Conservation (phyloP, 1,139 yeast genomes). For the Yamadazyma oceani region DNA sequence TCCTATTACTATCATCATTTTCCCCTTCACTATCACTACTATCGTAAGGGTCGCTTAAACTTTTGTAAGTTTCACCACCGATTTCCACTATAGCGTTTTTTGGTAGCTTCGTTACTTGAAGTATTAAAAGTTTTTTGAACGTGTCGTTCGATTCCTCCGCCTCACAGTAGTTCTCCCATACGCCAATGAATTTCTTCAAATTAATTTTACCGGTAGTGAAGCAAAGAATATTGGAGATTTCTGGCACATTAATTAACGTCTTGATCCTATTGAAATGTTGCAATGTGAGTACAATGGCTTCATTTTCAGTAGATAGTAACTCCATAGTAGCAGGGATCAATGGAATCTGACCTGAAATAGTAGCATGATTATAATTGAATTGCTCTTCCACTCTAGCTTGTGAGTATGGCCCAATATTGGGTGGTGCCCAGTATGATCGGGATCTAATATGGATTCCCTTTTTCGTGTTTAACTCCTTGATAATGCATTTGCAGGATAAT, state of each 20-base stretch:
- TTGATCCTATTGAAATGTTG: slow-evolving; percentile 75
- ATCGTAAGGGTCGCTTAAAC: slow-evolving; percentile 35
- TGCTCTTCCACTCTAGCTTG: slow-evolving; percentile 62
- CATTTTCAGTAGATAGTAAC: slow-evolving; percentile 23
- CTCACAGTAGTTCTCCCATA: slow-evolving; percentile 41
- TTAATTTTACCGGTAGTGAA: slow-evolving; percentile 42
- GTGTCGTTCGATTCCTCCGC: slow-evolving; percentile 13
- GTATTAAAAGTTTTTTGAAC: slow-evolving; percentile 43
- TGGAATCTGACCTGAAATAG: slow-evolving; percentile 92
- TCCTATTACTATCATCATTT: slow-evolving; percentile 12
- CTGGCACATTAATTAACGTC: slow-evolving; percentile 46
- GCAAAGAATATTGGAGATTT: slow-evolving; percentile 52
- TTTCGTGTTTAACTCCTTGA: slow-evolving; percentile 27
- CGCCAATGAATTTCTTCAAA: slow-evolving; percentile 27
- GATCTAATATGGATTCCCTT: slow-evolving; percentile 88
- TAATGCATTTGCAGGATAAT: slow-evolving; percentile 50
- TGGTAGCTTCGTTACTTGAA: slow-evolving; percentile 65
- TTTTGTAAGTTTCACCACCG: slow-evolving; percentile 59
- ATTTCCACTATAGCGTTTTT: slow-evolving; percentile 74
- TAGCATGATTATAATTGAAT: slow-evolving; percentile 44
- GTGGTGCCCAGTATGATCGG: slow-evolving; percentile 96
- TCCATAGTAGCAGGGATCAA: slow-evolving; percentile 72
- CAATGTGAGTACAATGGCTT: slow-evolving; percentile 49
- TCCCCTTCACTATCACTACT: slow-evolving; percentile 39
- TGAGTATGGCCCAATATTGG: slow-evolving; percentile 96